phyloP scores from a whole-genome alignment of 1,284 basidiomycete genomes.

The Apiotrichum gamsii region DNA sequence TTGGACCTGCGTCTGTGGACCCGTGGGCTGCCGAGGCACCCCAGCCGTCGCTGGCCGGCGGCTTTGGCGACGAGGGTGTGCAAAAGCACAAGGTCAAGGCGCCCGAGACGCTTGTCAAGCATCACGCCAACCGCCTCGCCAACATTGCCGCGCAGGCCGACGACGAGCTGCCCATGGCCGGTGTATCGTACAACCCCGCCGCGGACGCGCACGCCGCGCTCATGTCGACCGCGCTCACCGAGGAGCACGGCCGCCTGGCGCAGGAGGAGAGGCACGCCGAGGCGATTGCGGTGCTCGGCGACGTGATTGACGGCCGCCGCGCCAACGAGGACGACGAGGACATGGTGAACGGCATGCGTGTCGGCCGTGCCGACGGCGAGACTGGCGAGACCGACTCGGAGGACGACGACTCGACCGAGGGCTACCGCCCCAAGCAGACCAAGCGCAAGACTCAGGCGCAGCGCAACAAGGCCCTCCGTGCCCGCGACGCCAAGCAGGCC shows the following conservation, averaged over 20 bases:
- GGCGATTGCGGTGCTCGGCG: conserved; percentile 47
- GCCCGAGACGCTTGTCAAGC: conserved; percentile 35
- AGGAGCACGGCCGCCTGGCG: conserved; percentile 58
- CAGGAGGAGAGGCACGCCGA: conserved; percentile 57
- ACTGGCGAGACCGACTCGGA: conserved; percentile 32
- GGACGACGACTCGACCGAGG: conserved; percentile 23
- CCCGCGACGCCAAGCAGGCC: conserved; percentile 20
- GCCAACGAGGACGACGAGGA: conserved; percentile 25
- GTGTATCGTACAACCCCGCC: conserved; percentile 90
- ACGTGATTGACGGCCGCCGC: conserved; percentile 54
- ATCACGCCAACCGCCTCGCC: conserved; percentile 22
- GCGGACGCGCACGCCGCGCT: conserved; percentile 69
- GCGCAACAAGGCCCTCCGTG: conserved; percentile 40
- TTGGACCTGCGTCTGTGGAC: conserved; percentile 12
- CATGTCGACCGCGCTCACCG: conserved; percentile 61
- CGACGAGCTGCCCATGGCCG: conserved; percentile 69
- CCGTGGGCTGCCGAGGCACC: conserved; percentile 13
- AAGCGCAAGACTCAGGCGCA: conserved; percentile 58
- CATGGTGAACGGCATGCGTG: conserved; percentile 55
- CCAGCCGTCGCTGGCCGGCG: conserved; percentile 16
- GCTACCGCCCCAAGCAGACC: conserved; percentile 49
- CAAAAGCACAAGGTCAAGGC: conserved; percentile 29
- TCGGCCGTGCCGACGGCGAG: conserved; percentile 52
- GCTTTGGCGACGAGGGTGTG: conserved; percentile 38
- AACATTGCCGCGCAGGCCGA: conserved; percentile 46